phyloP scores from a whole-genome alignment of 192 early-diverging fungal species.

The Coemansia sp. region DNA sequence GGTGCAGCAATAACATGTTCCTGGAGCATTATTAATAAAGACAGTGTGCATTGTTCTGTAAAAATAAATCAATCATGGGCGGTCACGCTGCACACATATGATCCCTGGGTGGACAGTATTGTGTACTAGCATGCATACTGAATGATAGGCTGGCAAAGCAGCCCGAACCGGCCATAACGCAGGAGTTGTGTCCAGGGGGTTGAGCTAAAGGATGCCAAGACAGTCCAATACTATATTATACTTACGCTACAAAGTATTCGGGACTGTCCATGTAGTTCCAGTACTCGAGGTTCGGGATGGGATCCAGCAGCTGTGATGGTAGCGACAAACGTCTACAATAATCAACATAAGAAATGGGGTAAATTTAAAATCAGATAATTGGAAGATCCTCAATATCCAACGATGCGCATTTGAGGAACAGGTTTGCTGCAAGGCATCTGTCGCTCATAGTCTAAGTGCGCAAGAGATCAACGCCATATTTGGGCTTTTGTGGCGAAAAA shows the following conservation, averaged over 20 bases:
- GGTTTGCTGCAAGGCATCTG: conserved; percentile 11
- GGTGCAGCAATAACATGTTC: conserved; percentile 1
- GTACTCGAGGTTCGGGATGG: conserved; percentile 73
- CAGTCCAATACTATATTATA: conserved; percentile 2
- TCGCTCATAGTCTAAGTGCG: neutral
- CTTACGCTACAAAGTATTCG: conserved; percentile 62
- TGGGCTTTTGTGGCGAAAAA: neutral
- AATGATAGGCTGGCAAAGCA: neutral
- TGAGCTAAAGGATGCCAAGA: neutral
- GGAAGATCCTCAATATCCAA: neutral
- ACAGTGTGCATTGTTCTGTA: neutral
- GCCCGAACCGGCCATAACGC: neutral
- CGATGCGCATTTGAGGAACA: conserved; percentile 5
- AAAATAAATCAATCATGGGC: conserved; percentile 8
- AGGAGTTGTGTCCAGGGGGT: neutral
- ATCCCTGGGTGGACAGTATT: neutral
- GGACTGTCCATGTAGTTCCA: conserved; percentile 79
- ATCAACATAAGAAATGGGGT: neutral
- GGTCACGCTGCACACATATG: conserved; percentile 5
- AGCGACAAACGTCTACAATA: conserved; percentile 62
- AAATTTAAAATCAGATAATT: neutral
- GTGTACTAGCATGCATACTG: neutral
- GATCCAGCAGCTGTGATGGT: conserved; percentile 69
- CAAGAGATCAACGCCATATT: neutral
- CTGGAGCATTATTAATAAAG: neutral